Conservation (phyloP, 1,139 yeast genomes). For the Nadsonia starkeyi-henricii region DNA sequence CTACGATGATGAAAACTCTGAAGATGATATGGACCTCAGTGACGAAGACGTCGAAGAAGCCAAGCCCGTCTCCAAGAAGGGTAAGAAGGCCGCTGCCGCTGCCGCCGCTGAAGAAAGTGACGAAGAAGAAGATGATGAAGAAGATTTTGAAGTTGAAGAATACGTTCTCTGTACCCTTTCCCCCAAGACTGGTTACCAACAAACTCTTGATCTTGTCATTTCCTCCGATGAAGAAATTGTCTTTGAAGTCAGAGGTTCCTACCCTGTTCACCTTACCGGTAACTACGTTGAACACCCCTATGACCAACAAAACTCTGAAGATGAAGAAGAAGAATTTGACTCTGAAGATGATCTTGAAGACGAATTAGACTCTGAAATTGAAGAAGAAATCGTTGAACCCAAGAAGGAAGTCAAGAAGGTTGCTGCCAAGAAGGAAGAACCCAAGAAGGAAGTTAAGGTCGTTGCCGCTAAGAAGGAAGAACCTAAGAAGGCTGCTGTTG, state of each 20-base stretch:
- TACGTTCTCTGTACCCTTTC: conserved; percentile 80
- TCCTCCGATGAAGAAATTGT: conserved; percentile 87
- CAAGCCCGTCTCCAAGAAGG: conserved; percentile 23
- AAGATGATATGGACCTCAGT: conserved; percentile 37
- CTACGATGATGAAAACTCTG: conserved; percentile 42
- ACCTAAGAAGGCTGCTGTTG: conserved; percentile 14
- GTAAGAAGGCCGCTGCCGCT: conserved; percentile 19
- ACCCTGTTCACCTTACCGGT: conserved; percentile 84
- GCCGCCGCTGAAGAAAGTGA: conserved; percentile 29
- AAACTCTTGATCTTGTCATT: conserved; percentile 77
- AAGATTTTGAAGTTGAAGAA: conserved; percentile 59
- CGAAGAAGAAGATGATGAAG: conserved; percentile 39
- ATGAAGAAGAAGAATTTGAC: conserved; percentile 22
- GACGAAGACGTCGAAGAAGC: conserved; percentile 29
- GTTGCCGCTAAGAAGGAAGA: conserved; percentile 32
- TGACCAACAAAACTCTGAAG: conserved; percentile 48
- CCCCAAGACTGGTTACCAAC: conserved; percentile 71
- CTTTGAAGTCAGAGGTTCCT: conserved; percentile 92
- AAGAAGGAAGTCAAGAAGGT: conserved; percentile 41
- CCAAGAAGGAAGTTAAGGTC: conserved; percentile 38
- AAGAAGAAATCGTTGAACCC: conserved; percentile 36
- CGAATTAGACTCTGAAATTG: conserved; percentile 38
- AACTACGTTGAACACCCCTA: conserved; percentile 93
- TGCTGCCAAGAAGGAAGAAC: conserved; percentile 32
- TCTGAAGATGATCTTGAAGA: conserved; percentile 31